phyloP scores from a whole-genome alignment of 2,329 filamentous ascomycete genomes.

The Penicillium digitatum region DNA sequence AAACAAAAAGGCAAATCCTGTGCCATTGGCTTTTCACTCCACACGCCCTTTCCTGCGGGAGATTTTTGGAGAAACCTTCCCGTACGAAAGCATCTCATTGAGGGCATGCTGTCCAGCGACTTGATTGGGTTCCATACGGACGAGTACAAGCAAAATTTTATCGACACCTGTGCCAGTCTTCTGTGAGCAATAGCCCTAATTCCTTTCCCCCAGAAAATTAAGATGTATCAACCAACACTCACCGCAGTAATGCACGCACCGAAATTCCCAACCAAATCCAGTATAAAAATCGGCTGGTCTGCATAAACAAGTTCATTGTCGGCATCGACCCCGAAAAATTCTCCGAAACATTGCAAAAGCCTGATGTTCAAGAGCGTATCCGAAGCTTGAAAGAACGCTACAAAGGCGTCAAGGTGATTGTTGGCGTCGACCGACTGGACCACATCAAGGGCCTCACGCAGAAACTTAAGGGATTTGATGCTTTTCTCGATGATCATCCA shows the following conservation, averaged over 20 bases:
- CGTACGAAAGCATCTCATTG: conserved; percentile 76
- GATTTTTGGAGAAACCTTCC: conserved; percentile 91
- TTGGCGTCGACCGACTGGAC: conserved; percentile 88
- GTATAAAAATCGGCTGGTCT: conserved; percentile 75
- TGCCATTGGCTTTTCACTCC: conserved; percentile 92
- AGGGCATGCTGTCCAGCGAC: conserved; percentile 80
- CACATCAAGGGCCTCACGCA: conserved; percentile 97
- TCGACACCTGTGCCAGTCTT: conserved; percentile 83
- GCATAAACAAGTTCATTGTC: conserved; percentile 86
- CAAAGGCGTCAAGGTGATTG: conserved; percentile 82
- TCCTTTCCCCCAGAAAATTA: neutral
- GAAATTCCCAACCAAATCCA: conserved; percentile 77
- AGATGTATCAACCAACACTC: neutral
- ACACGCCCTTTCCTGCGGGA: conserved; percentile 88
- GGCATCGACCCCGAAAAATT: conserved; percentile 96
- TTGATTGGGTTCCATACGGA: conserved; percentile 98
- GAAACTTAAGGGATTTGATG: conserved; percentile 86
- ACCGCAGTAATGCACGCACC: conserved; percentile 47
- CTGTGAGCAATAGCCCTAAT: conserved; percentile 49
- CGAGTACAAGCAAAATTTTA: conserved; percentile 87
- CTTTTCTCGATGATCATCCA: conserved; percentile 86
- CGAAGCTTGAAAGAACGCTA: conserved; percentile 75
- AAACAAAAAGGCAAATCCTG: conserved; percentile 67
- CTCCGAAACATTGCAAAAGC: conserved; percentile 70
- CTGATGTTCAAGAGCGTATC: conserved; percentile 76